Evolutionary conservation across 139 green algal species (phyloP).

Genomic region (Chlorella sp.): DNA sequence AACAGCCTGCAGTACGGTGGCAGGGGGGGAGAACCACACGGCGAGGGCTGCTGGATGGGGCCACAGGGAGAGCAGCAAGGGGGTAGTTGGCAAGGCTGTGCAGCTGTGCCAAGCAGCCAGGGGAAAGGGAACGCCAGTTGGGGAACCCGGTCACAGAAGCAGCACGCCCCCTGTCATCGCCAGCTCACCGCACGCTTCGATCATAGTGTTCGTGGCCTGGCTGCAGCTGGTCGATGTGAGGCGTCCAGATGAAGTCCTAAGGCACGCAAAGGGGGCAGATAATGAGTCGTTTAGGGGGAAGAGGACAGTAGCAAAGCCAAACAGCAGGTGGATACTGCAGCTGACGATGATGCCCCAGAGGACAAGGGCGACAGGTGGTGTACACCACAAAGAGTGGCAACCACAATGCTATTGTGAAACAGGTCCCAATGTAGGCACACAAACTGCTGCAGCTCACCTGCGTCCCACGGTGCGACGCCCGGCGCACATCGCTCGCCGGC

Average conservation of each 20-base stretch:
- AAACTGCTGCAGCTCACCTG: not conserved
- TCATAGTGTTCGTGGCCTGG: not conserved
- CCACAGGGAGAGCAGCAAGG: not conserved
- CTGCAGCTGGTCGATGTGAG: slow-evolving; percentile 9
- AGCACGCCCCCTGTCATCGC: not conserved
- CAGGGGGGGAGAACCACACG: not conserved
- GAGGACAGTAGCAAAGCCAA: not conserved
- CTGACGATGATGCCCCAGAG: no score
- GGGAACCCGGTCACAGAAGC: not conserved
- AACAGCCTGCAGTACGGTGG: slow-evolving; percentile 24
- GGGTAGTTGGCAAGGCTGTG: not conserved
- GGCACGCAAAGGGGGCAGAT: not conserved
- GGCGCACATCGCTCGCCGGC: not conserved
- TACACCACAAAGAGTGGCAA: no score
- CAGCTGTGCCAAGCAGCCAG: not conserved
- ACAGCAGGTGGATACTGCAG: no score
- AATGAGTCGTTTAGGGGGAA: not conserved
- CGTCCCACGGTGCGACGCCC: not conserved
- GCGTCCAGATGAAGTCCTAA: slow-evolving; percentile 31
- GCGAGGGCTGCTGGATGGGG: not conserved
- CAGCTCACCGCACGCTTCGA: not conserved
- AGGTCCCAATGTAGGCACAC: not conserved
- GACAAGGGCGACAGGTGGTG: no score
- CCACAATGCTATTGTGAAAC: not conserved
- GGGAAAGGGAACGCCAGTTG: not conserved